These are phyloP conservation scores for Davidsoniella eucalypti DNA, from an alignment of 2,329 filamentous ascomycete genomes.

Conservation along the genomic window DNA sequence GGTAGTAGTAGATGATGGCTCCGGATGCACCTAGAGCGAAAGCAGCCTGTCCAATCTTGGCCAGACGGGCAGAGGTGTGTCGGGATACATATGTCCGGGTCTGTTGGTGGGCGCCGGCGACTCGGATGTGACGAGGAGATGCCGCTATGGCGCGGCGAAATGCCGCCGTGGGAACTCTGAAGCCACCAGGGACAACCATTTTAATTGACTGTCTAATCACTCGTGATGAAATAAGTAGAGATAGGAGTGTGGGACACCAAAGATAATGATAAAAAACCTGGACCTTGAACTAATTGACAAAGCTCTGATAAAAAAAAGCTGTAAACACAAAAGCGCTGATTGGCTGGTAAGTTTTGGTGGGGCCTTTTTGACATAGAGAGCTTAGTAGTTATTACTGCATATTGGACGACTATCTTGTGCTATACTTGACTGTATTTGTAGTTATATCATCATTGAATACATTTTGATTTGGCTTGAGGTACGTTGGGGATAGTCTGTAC, in stretches of 20 bases:
- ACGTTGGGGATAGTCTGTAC: too few relatives aligned
- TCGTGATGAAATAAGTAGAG: background rate
- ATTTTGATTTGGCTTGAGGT: too few relatives aligned
- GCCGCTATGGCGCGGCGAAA: conserved; percentile 5
- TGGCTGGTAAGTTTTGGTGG: background rate
- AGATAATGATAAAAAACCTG: background rate
- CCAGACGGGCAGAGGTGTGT: conserved; percentile 3
- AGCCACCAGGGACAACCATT: conserved; percentile 5
- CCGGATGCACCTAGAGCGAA: conserved; percentile 11
- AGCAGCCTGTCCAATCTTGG: conserved; percentile 4
- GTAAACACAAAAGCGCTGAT: background rate
- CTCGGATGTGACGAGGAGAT: background rate
- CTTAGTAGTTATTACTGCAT: too few relatives aligned
- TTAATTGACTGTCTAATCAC: background rate
- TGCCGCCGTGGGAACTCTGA: conserved; percentile 4
- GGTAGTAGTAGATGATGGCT: conserved; percentile 13
- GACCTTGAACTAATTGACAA: background rate
- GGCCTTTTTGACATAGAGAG: too few relatives aligned
- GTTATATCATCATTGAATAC: too few relatives aligned
- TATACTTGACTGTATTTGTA: too few relatives aligned
- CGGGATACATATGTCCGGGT: conserved; percentile 1
- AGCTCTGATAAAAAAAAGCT: background rate
- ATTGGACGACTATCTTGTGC: too few relatives aligned
- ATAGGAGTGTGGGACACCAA: background rate
- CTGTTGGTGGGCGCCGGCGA: background rate